A percentile compares a stretch with the other conserved stretches of the same genome.
These are phyloP conservation scores for Cyathus striatus DNA, from an alignment of 768 basidiomycete species.

Conservation along the genomic window DNA sequence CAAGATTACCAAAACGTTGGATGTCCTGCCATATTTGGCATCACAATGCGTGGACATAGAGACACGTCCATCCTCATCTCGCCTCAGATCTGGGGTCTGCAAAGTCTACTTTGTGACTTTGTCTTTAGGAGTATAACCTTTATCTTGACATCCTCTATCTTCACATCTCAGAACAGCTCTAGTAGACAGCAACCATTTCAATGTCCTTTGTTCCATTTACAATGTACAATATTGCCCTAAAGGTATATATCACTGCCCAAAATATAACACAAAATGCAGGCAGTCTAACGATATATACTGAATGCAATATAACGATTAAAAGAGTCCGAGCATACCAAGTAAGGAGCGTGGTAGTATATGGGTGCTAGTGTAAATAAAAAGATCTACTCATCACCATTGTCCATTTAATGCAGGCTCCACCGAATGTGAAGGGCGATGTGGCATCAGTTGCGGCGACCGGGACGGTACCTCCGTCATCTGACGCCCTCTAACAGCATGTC, in stretches of 20 bases:
- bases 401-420: conserved; percentile 7
- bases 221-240: not conserved
- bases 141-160: not conserved
- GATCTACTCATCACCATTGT: conserved; percentile 7
- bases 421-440: conserved; percentile 15
- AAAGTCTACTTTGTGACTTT: too few species aligned
- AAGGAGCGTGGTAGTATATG: not conserved
- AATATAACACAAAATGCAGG: not conserved
- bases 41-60: too few species aligned
- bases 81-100: too few species aligned
- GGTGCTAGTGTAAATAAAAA: not conserved
- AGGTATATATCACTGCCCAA: not conserved
- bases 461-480: conserved; percentile 48
- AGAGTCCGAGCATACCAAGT: not conserved
- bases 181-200: not conserved
- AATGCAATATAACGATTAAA: not conserved
- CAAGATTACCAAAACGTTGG: not conserved
- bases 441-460: conserved; percentile 21
- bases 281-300: not conserved
- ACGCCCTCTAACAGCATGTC: conserved; percentile 15
- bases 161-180: not conserved
- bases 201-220: not conserved
- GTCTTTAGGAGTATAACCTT: too few species aligned
- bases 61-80: not conserved
- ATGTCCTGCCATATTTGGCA: not conserved